A percentile compares a stretch with the other conserved stretches of the same genome.
These are phyloP conservation scores for Phytophthora pinifolia DNA, from an alignment of 352 stramenopile genomes.

Conservation along the genomic window DNA sequence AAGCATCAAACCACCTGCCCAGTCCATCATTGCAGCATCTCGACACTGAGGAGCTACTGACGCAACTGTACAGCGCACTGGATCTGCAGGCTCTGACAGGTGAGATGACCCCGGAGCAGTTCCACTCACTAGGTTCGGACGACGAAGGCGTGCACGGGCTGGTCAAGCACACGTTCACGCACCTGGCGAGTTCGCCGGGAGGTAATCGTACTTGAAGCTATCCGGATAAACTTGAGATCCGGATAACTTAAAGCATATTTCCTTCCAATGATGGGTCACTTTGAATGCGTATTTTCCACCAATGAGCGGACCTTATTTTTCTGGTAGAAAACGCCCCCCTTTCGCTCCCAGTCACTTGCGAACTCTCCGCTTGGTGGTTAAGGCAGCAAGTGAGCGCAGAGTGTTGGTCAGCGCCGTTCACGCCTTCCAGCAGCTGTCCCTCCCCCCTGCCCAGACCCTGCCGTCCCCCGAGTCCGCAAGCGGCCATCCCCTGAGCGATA, in stretches of 20 bases:
- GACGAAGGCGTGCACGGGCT: slow-evolving; percentile 13
- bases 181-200: slow-evolving; percentile 25
- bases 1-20: background rate
- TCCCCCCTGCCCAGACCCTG: background rate
- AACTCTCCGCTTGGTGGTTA: slow-evolving; percentile 71
- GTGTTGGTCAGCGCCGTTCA: slow-evolving; percentile 21
- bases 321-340: slow-evolving; percentile 22
- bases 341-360: slow-evolving; percentile 50
- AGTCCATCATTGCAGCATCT: slow-evolving; percentile 3
- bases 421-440: background rate
- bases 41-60: slow-evolving; percentile 14
- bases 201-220: background rate
- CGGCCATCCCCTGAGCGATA: slow-evolving; percentile 3
- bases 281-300: slow-evolving; percentile 18
- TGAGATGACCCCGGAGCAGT: slow-evolving; percentile 12
- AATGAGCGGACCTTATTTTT: slow-evolving; percentile 20
- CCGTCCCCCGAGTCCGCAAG: background rate
- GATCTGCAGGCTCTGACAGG: slow-evolving; percentile 34
- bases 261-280: slow-evolving; percentile 7
- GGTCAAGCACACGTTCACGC: slow-evolving; percentile 25
- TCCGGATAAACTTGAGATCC: slow-evolving; percentile 16
- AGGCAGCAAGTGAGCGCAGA: slow-evolving; percentile 19
- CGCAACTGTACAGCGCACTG: slow-evolving; percentile 27
- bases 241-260: background rate
- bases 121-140: slow-evolving; percentile 8